These are phyloP conservation scores for Hymenoscyphus scutula DNA, from an alignment of 2,329 filamentous ascomycete genomes.

Conservation along the genomic window DNA sequence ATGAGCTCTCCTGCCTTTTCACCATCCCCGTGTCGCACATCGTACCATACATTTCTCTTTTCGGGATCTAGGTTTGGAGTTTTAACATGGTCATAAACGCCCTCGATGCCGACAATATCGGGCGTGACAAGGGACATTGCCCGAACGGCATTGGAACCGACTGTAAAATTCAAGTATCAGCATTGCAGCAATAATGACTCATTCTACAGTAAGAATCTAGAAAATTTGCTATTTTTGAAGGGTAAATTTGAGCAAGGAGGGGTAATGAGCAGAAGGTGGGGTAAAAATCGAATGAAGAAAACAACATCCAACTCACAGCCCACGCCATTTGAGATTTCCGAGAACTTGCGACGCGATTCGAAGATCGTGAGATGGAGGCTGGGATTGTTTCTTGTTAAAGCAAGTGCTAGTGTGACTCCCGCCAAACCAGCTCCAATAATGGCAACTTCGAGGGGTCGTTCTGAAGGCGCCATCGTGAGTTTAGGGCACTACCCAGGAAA, in stretches of 20 bases:
- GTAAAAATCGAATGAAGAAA: background rate
- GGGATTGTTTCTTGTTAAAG: constrained; percentile 44
- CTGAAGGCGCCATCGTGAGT: background rate
- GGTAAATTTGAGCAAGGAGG: too few species aligned
- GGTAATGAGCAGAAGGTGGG: background rate
- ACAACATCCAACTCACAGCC: constrained; percentile 33
- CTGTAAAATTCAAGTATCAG: background rate
- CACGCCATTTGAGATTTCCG: constrained; percentile 58
- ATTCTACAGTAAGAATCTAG: too few species aligned
- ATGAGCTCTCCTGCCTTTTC: constrained; percentile 27
- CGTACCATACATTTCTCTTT: constrained; percentile 41
- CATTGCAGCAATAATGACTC: background rate
- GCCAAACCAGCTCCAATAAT: constrained; percentile 60
- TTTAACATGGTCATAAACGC: constrained; percentile 42
- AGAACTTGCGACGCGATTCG: constrained; percentile 53
- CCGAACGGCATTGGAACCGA: constrained; percentile 54
- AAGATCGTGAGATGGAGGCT: constrained; percentile 48
- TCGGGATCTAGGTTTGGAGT: constrained; percentile 29
- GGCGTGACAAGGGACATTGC: constrained; percentile 54
- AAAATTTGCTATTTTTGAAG: too few species aligned
- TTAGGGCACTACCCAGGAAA: background rate
- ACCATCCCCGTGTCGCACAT: constrained; percentile 36
- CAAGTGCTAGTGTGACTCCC: constrained; percentile 53
- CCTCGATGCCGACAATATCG: constrained; percentile 34
- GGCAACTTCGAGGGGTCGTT: constrained; percentile 40